A percentile compares a stretch with the other conserved stretches of the same genome.
Evolutionary conservation across 257 asterid species (phyloP).

Genomic region (Forsythia suspensa): DNA sequence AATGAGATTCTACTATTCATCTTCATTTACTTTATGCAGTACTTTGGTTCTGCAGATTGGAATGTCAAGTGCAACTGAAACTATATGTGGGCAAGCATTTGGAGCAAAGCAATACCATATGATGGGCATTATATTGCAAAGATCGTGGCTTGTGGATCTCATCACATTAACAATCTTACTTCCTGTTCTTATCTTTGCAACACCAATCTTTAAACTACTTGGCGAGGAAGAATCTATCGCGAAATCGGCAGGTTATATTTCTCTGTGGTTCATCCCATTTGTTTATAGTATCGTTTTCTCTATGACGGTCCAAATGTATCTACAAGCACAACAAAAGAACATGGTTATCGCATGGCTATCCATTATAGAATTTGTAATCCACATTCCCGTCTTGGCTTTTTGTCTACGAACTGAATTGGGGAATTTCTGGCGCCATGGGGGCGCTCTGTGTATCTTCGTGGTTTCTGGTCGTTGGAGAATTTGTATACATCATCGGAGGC

Average conservation of each 20-base stretch:
- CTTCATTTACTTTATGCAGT: background rate
- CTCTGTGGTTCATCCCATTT: slow-evolving; percentile 61
- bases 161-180: slow-evolving; percentile 47
- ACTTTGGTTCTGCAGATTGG: slow-evolving; percentile 43
- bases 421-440: slow-evolving; percentile 59
- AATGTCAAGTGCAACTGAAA: slow-evolving; percentile 88
- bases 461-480: slow-evolving; percentile 56
- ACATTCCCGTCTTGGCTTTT: slow-evolving; percentile 62
- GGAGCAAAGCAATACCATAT: slow-evolving; percentile 79
- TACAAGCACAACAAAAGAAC: slow-evolving; percentile 72
- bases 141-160: slow-evolving; percentile 75
- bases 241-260: slow-evolving; percentile 46
- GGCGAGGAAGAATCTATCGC: slow-evolving; percentile 54
- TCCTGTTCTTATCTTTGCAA: slow-evolving; percentile 55
- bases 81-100: slow-evolving; percentile 78
- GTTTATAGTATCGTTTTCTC: slow-evolving; percentile 46
- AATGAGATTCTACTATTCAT: background rate
- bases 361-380: slow-evolving; percentile 37
- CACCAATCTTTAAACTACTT: slow-evolving; percentile 49
- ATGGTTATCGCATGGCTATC: slow-evolving; percentile 53
- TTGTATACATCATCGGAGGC: slow-evolving; percentile 59
- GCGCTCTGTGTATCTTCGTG: slow-evolving; percentile 60
- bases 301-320: slow-evolving; percentile 63
- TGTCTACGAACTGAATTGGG: slow-evolving; percentile 37
- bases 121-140: slow-evolving; percentile 76